Evolutionary conservation across 495 filamentous ascomycete species (phyloP), one percentile per base, ranked within the genome.

Genomic region (Talaromyces adpressus): DNA sequence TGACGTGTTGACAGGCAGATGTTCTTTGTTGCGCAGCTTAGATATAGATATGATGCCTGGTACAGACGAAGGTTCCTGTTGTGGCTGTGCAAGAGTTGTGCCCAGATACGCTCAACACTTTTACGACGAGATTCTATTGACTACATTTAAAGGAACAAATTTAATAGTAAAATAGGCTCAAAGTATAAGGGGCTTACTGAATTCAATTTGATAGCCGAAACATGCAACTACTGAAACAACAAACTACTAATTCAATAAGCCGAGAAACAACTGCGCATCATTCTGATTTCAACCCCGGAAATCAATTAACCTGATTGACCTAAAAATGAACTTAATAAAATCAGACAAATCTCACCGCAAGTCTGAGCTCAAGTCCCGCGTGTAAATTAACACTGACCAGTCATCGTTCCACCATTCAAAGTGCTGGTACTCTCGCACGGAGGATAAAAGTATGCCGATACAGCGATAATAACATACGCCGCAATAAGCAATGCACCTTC

Each of bases 401-500:
- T 53, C 41, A 62, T 49, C 4, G 41, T 49, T 36, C 62, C 62
- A 34, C 72, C 71, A 22, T 69, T 69, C 9, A 78, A 72, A 16
- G 64, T 51, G 59, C 82, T 85, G 53, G 81, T 77, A 11, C 84
- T 77, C 29, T 68, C 71, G 0, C 72, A 76, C 36, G 79, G 74
- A 0, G 87, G 87, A 58, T 87, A 89, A 65, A 87, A 88, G 70
- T 86, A 88, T 0, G 85, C 83, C 1, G 84, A 82, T 9, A 88
- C 75, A 6, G 84, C 85, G 68, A 92, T 91, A 63, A 91, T 91
- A 49, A 95, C 81, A 74, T 95, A 97, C 9, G 88, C 88, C 0
- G 91, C 90, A 65, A 90, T 89, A 29, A 96, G 78, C 63, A 97
- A 73, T 3, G 87, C 86, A 1, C 92, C 92, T 72, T 96, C 92